Percentiles rank a stretch among this genome's conserved stretches.
These are phyloP conservation scores for Takakia lepidozioides DNA, from an alignment of 225 moss, liverwort and hornwort species.

Conservation along the genomic window DNA sequence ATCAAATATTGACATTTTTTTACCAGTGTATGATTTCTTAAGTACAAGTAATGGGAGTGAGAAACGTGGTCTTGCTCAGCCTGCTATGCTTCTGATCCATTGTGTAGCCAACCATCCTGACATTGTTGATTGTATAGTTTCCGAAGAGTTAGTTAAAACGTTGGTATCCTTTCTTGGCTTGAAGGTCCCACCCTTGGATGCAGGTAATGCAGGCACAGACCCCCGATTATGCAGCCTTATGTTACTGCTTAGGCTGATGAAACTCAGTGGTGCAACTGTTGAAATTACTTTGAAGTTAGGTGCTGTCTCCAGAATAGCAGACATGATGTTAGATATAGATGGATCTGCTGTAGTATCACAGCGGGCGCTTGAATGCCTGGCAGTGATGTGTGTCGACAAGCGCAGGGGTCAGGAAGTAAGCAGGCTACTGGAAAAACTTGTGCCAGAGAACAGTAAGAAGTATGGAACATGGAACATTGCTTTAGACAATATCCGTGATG, in stretches of 20 bases:
- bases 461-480: constrained; percentile 89
- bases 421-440: constrained; percentile 69
- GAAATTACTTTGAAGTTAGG: constrained; percentile 78
- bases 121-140: constrained; percentile 94
- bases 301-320: constrained; percentile 73
- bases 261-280: constrained; percentile 86
- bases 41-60: constrained; percentile 51
- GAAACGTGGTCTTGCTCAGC: constrained; percentile 85
- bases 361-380: constrained; percentile 87
- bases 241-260: constrained; percentile 83
- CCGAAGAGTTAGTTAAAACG: constrained; percentile 81
- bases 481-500: constrained; percentile 71
- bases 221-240: constrained; percentile 93
- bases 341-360: constrained; percentile 80
- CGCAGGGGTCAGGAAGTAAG: constrained; percentile 73
- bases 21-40: constrained; percentile 88
- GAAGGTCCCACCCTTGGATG: constrained; percentile 63
- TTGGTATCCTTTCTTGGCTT: constrained; percentile 70
- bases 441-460: constrained; percentile 81
- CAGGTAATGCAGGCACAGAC: constrained; percentile 86
- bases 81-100: constrained; percentile 93
- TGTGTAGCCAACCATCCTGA: constrained; percentile 84
- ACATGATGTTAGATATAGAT: constrained; percentile 76
- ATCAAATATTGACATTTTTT: constrained; percentile 94
- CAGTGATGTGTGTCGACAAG: constrained; percentile 96